Evolutionary conservation across 805 yeast species (phyloP).

Genomic region (Zygoascus bituminiphila): DNA sequence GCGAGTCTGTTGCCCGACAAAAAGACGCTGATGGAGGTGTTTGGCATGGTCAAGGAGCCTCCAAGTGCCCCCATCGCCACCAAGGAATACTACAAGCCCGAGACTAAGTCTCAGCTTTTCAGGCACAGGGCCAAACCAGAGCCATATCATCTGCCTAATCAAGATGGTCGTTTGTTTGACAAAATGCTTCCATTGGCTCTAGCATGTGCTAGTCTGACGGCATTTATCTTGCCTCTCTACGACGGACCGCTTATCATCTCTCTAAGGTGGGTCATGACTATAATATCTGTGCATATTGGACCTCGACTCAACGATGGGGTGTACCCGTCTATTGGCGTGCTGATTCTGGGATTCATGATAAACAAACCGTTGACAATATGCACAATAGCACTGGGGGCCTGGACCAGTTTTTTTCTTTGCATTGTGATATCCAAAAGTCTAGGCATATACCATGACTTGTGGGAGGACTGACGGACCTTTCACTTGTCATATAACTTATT

Average conservation of each 20-base stretch:
- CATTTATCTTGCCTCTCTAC: constrained; percentile 18
- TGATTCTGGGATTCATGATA: constrained; percentile 19
- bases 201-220: constrained; percentile 16
- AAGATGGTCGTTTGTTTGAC: background rate
- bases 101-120: background rate
- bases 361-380: constrained; percentile 18
- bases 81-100: background rate
- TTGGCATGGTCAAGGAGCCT: background rate
- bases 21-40: constrained; percentile 1
- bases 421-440: constrained; percentile 16
- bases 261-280: constrained; percentile 19
- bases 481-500: too few species aligned
- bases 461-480: background rate
- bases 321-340: constrained; percentile 17
- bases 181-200: constrained; percentile 9
- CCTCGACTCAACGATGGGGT: constrained; percentile 16
- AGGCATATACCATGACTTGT: constrained; percentile 6
- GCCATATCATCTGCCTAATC: background rate
- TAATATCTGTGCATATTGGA: constrained; percentile 16
- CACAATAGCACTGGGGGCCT: constrained; percentile 16
- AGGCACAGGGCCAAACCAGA: background rate
- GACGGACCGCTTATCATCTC: constrained; percentile 13
- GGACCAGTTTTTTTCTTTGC: constrained; percentile 16
- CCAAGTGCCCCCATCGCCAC: background rate
- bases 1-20: constrained; percentile 7